Base-by-base conservation (phyloP, 2,329 filamentous ascomycete species). In the Xylaria sp. region DNA sequence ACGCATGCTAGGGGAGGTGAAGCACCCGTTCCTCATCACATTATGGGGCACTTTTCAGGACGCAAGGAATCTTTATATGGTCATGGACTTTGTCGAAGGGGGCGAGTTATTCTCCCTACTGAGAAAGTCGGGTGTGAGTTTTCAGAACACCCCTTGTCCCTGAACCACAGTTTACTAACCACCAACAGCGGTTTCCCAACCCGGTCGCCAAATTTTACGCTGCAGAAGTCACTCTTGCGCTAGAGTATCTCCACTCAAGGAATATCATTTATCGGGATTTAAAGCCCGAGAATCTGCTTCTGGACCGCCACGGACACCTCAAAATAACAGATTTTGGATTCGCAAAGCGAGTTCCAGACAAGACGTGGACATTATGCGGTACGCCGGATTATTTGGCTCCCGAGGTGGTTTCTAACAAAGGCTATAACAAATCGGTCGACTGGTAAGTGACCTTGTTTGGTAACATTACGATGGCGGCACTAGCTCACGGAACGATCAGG, bases 71-170 rank as follows among this genome's bases (percentile, higher is more conserved):
- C 84, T 99, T 41, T 99, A 99, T 87, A 99, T 99, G 96, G 96
- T 99, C 76, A 99, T 99, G 96, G 96, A 99, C 81, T 99, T 99
- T 83, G 95, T 99, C 62, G 96, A 99, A 82, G 96, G 96, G 74
- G 96, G 96, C 77, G 96, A 99, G 85, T 86, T 99, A 63, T 99
- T 99, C 80, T 98, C 95, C 73, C 82, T 99, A 76, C 84, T 99
- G 75, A 88, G 96, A 75, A 98, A 99, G 82, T 98, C 95, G 85
- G 90, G 95, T 87, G 88, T 88, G 86, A 82, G 86, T 82, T 61
- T 9, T 25, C 20, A 43, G 25, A 15, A 34, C n/a, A 28, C 43
- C 20, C n/a, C 3, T 20, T 59, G 10, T n/a, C 46, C 61, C 50
- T 46, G 20, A 34, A 41, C 12, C 18, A 23, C 15, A 41, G 63